phyloP scores from a whole-genome alignment of 805 yeast genomes.

The Kodamaea fukazawae region DNA sequence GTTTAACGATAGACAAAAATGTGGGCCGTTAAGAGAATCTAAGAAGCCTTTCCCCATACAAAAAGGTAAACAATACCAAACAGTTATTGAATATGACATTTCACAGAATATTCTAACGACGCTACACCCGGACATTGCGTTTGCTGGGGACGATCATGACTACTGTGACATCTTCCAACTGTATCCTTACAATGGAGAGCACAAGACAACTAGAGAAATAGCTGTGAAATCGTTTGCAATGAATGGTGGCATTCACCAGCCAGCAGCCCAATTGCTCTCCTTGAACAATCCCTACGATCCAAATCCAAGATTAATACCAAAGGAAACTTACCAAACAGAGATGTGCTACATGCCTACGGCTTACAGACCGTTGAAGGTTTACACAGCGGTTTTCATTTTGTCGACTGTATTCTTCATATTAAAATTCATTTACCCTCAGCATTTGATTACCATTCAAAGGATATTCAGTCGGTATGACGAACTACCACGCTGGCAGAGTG shows the following conservation, averaged over 20 bases:
- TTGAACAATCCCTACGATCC: slow-evolving; percentile 46
- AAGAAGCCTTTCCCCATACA: slow-evolving; percentile 59
- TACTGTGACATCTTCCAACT: slow-evolving; percentile 14
- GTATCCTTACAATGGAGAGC: slow-evolving; percentile 16
- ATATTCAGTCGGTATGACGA: not conserved
- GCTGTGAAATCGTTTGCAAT: slow-evolving; percentile 87
- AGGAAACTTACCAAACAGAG: slow-evolving; percentile 34
- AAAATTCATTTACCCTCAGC: slow-evolving; percentile 9
- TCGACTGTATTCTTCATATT: slow-evolving; percentile 14
- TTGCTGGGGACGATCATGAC: slow-evolving; percentile 86
- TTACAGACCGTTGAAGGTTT: slow-evolving; percentile 25
- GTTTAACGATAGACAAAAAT: slow-evolving; percentile 54
- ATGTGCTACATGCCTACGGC: slow-evolving; percentile 62
- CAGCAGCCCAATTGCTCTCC: slow-evolving; percentile 84
- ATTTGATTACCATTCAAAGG: not conserved
- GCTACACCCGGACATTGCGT: slow-evolving; percentile 65
- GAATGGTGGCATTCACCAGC: slow-evolving; percentile 86
- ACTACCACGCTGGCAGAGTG: slow-evolving; percentile 2
- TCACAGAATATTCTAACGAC: slow-evolving; percentile 56
- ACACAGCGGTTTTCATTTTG: slow-evolving; percentile 9
- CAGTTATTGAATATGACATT: slow-evolving; percentile 66
- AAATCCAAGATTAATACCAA: slow-evolving; percentile 2
- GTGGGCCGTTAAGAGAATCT: slow-evolving; percentile 80
- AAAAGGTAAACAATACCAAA: slow-evolving; percentile 84
- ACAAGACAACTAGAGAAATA: slow-evolving; percentile 49